Base-by-base conservation (phyloP, 2,329 filamentous ascomycete species). In the Colletotrichum euphorbiae region DNA sequence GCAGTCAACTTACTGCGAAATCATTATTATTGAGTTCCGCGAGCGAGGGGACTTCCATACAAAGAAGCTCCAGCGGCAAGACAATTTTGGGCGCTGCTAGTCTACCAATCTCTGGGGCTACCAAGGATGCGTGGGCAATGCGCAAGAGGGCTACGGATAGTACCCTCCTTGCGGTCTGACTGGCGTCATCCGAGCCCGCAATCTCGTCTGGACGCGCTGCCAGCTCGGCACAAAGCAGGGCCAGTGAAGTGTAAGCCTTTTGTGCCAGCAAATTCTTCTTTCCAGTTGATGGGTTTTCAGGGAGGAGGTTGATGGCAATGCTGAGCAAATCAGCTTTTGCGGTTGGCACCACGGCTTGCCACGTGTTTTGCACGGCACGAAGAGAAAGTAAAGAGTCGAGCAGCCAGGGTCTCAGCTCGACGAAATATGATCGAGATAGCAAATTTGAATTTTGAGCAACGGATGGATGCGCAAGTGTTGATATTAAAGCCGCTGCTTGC, bases 351-450 rank as follows among this genome's bases (percentile, higher is more conserved):
- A 72, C 42, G 43, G 73, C 60, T 42, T 77, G 76, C 77, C 82
- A 80, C 69, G 76, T 75, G 33, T 76, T 78, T 65, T 82, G 80
- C 11, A 78, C 73, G 19, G 77, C 73, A 56, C 81, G 78, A 33
- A 87, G 74, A 46, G 81, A 78, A 40, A 83, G 77, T 70, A 83
- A 76, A 6, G 79, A 79, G 72, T 88, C 86, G 66, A 87, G 75
- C 12, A 87, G 74, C 85, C 84, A 87, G 12, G 82, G 79, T 0
- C 79, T 74, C 65, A 78, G 78, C 69, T 83, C 82, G 17, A 75
- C 76, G 56, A 81, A 80, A 64, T 75, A 76, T 15, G 77, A 74
- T 11, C 74, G 71, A 33, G 73, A 76, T 9, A 74, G 74, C 46
- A 77, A 79, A 2, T 73, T 74, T 4, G 75, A 60, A 17, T 77